These are phyloP conservation scores for Raffaelea arxii DNA, from an alignment of 2,329 filamentous ascomycete genomes.

Conservation along the genomic window DNA sequence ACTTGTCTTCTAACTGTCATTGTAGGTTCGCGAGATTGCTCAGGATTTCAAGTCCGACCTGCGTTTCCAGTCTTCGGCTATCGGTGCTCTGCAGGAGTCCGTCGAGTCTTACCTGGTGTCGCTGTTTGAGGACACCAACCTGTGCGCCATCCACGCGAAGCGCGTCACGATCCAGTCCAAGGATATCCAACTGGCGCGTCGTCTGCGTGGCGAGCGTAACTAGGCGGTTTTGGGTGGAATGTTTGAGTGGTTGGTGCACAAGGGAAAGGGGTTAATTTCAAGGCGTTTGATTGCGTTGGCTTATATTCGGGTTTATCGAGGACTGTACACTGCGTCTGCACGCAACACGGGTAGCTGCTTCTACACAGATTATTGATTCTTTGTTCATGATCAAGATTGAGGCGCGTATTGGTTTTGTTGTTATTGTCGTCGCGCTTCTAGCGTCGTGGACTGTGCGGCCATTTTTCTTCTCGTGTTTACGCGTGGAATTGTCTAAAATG, in stretches of 20 bases:
- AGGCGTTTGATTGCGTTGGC: slow-evolving; percentile 34
- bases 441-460: not conserved
- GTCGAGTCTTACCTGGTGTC: slow-evolving; percentile 98
- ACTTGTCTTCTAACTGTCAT: slow-evolving; percentile 13
- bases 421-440: not conserved
- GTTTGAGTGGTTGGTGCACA: slow-evolving; percentile 26
- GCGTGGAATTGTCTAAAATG: no score
- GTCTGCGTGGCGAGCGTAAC: slow-evolving; percentile 89
- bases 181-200: slow-evolving; percentile 93
- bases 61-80: slow-evolving; percentile 96
- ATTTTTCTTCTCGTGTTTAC: no score
- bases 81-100: slow-evolving; percentile 94
- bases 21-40: slow-evolving; percentile 79
- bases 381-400: slow-evolving; percentile 4
- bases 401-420: not conserved
- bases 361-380: slow-evolving; percentile 13
- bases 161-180: slow-evolving; percentile 97
- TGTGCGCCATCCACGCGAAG: slow-evolving; percentile 98
- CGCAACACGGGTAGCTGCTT: slow-evolving; percentile 11
- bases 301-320: slow-evolving; percentile 21
- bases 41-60: slow-evolving; percentile 93
- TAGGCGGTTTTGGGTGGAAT: slow-evolving; percentile 40
- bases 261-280: slow-evolving; percentile 26
- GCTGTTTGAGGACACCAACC: slow-evolving; percentile 96
- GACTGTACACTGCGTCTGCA: slow-evolving; percentile 33